A percentile compares a stretch with the other conserved stretches of the same genome.
phyloP scores from a whole-genome alignment of 345 rosid species.

The Streptanthus diversifolius region DNA sequence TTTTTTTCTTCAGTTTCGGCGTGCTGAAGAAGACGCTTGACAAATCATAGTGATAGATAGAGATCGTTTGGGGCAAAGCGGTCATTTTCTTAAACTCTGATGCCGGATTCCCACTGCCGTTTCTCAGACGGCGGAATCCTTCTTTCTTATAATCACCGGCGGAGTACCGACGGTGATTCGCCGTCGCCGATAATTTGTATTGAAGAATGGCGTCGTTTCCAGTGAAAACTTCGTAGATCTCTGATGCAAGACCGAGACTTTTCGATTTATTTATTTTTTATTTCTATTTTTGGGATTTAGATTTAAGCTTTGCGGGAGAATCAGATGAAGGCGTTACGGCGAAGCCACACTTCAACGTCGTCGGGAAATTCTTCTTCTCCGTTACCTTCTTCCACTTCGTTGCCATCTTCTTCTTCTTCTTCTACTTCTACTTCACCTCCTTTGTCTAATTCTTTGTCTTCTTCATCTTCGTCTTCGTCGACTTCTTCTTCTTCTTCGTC shows the following conservation, averaged over 20 bases:
- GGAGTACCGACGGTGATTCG: slow-evolving; percentile 13
- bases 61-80: not conserved
- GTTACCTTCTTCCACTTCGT: slow-evolving; percentile 43
- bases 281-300: not conserved
- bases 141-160: slow-evolving; percentile 7
- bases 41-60: slow-evolving; percentile 12
- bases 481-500: slow-evolving; percentile 41
- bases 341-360: slow-evolving; percentile 74
- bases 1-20: slow-evolving; percentile 18
- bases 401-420: slow-evolving; percentile 42
- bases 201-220: not conserved
- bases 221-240: slow-evolving; percentile 7
- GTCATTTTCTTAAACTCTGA: slow-evolving; percentile 4
- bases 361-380: slow-evolving; percentile 51
- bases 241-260: not conserved
- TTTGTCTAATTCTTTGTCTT: slow-evolving; percentile 22
- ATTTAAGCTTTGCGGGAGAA: not conserved
- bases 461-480: slow-evolving; percentile 41
- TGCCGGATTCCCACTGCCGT: slow-evolving; percentile 25
- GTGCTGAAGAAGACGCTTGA: slow-evolving; percentile 29
- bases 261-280: not conserved
- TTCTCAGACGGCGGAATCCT: slow-evolving; percentile 21
- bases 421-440: slow-evolving; percentile 42
- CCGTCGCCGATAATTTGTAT: not conserved
- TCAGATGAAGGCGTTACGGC: slow-evolving; percentile 82